Conservation (phyloP, 2,329 filamentous ascomycete species). For the Metarhizium guizhouense region DNA sequence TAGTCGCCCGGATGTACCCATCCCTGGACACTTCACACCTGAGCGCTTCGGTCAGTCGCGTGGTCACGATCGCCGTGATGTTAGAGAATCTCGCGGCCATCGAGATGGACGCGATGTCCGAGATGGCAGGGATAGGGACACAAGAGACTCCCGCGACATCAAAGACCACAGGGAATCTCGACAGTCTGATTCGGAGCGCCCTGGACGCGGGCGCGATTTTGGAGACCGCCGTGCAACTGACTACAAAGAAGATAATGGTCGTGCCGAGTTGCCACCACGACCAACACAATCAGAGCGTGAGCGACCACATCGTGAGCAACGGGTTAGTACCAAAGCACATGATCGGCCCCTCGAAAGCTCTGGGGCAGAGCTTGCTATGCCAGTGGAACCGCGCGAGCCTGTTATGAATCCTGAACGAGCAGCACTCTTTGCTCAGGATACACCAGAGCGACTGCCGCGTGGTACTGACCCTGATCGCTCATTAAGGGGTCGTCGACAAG, state of each 20-base stretch:
- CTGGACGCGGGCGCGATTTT: constrained; percentile 32
- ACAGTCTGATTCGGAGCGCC: constrained; percentile 30
- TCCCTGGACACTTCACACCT: constrained; percentile 36
- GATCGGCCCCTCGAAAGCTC: constrained; percentile 24
- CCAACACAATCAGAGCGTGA: constrained; percentile 34
- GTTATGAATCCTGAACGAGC: constrained; percentile 48
- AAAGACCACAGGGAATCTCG: constrained; percentile 27
- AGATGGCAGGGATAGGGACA: constrained; percentile 24
- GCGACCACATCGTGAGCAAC: constrained; percentile 22
- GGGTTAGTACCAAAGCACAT: constrained; percentile 15
- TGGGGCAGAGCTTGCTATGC: constrained; percentile 14
- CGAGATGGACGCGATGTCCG: constrained; percentile 19
- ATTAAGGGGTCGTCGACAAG: constrained; percentile 18
- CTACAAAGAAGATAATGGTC: constrained; percentile 13
- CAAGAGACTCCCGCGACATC: constrained; percentile 23
- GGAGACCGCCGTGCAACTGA: constrained; percentile 35
- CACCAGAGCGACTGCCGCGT: constrained; percentile 16
- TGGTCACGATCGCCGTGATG: constrained; percentile 29
- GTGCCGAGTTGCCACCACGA: constrained; percentile 24
- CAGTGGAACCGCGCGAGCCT: constrained; percentile 28
- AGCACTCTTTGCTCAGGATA: constrained; percentile 34
- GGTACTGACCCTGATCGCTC: constrained; percentile 20
- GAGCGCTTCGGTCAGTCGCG: constrained; percentile 36
- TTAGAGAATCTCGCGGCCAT: constrained; percentile 19
- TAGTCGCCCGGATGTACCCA: constrained; percentile 49